Evolutionary conservation across 495 filamentous ascomycete genomes (phyloP).

Genomic region (Rusavskia elegans): DNA sequence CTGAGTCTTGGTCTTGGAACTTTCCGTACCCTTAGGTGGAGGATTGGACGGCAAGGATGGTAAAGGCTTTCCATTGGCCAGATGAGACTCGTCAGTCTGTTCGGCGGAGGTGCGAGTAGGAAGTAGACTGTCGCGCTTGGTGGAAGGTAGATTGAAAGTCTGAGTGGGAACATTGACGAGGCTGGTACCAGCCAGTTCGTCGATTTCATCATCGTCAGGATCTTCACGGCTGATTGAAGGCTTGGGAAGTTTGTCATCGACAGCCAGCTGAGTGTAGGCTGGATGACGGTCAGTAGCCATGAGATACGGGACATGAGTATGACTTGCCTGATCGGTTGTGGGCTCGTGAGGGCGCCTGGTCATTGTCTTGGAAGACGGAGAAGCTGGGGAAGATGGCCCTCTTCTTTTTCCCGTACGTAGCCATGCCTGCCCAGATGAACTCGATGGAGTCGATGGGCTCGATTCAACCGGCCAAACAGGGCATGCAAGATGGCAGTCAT

Average conservation of each 20-base stretch:
- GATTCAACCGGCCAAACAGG: no score
- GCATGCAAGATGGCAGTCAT: no score
- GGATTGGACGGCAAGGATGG: constrained; percentile 2
- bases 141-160: neutral
- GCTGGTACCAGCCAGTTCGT: constrained; percentile 19
- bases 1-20: neutral
- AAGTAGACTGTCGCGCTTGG: neutral
- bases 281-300: neutral
- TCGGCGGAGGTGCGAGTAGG: neutral
- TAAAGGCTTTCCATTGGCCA: constrained; percentile 1
- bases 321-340: neutral
- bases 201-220: constrained; percentile 13
- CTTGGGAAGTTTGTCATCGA: constrained; percentile 5
- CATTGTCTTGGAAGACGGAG: constrained; percentile 14
- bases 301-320: constrained; percentile 4
- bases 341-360: constrained; percentile 1
- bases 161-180: constrained; percentile 14
- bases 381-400: constrained; percentile 5
- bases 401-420: constrained; percentile 1
- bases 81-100: neutral
- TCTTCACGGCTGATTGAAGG: constrained; percentile 2
- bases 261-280: constrained; percentile 8
- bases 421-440: neutral
- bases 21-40: neutral
- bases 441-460: neutral